phyloP scores from a whole-genome alignment of 2,329 filamentous ascomycete species.

The Pseudogymnoascus sp. region DNA sequence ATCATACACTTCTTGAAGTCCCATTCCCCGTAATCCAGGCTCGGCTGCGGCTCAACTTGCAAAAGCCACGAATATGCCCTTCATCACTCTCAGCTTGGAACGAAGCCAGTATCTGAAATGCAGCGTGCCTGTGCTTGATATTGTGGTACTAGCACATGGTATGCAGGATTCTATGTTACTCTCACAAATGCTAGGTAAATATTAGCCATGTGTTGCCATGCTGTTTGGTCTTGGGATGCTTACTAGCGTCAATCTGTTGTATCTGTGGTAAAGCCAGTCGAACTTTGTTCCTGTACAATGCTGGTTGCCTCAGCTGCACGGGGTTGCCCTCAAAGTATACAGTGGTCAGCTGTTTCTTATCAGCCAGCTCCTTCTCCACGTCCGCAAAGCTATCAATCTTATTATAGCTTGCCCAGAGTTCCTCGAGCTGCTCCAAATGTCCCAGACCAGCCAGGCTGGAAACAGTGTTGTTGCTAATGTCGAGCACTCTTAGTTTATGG shows the following conservation, averaged over 20 bases:
- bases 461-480: conserved; percentile 85
- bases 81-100: neutral
- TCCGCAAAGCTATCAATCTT: conserved; percentile 71
- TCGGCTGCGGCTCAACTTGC: neutral
- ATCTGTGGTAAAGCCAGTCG: conserved; percentile 79
- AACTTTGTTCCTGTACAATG: conserved; percentile 90
- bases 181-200: conserved; percentile 23
- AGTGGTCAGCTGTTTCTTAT: conserved; percentile 74
- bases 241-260: conserved; percentile 93
- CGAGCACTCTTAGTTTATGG: conserved; percentile 64
- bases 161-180: conserved; percentile 20
- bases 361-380: conserved; percentile 66
- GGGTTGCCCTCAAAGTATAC: conserved; percentile 97
- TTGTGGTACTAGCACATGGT: neutral
- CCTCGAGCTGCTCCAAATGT: conserved; percentile 64
- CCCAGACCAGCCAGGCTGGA: conserved; percentile 64
- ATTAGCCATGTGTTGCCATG: neutral
- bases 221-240: conserved; percentile 37
- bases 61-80: neutral
- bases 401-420: conserved; percentile 93
- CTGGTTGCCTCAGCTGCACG: conserved; percentile 69
- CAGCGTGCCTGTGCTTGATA: neutral
- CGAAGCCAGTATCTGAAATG: neutral
- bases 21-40: neutral
- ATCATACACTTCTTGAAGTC: conserved; percentile 1